A percentile compares a stretch with the other conserved stretches of the same genome.
phyloP scores from a whole-genome alignment of 2,329 filamentous ascomycete genomes.

The Purpureocillium lavendulum region DNA sequence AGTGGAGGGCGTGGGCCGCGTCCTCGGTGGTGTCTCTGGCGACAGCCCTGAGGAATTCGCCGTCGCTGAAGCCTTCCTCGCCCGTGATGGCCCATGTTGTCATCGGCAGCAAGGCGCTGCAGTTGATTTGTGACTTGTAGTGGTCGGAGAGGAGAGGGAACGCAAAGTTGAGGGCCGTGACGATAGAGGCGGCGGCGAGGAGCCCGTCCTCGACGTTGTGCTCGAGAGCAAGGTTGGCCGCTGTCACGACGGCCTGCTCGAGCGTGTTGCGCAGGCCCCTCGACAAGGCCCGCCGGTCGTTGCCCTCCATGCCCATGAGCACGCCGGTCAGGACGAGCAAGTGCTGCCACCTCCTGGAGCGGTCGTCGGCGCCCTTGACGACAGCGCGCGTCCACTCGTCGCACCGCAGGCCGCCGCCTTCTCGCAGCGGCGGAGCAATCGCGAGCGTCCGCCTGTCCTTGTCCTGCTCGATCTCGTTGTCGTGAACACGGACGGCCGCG shows the following conservation, averaged over 20 bases:
- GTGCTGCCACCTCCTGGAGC: slow-evolving; percentile 70
- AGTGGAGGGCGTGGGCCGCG: slow-evolving; percentile 42
- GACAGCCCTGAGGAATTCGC: slow-evolving; percentile 64
- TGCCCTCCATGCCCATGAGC: slow-evolving; percentile 64
- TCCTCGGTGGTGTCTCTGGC: slow-evolving; percentile 55
- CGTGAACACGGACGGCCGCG: slow-evolving; percentile 47
- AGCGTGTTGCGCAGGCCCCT: slow-evolving; percentile 56
- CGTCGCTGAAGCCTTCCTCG: slow-evolving; percentile 65
- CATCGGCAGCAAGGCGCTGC: slow-evolving; percentile 62
- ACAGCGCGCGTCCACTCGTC: slow-evolving; percentile 50
- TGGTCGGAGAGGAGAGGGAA: slow-evolving; percentile 62
- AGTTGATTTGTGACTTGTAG: slow-evolving; percentile 52
- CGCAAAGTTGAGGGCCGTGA: slow-evolving; percentile 66
- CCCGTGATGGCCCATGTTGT: slow-evolving; percentile 60
- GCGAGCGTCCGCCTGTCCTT: slow-evolving; percentile 16
- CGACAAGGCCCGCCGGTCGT: slow-evolving; percentile 56
- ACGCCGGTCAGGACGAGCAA: slow-evolving; percentile 72
- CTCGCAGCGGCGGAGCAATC: not conserved
- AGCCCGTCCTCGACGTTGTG: slow-evolving; percentile 29
- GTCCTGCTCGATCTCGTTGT: slow-evolving; percentile 32
- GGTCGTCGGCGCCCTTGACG: slow-evolving; percentile 47
- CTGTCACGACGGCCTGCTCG: slow-evolving; percentile 64
- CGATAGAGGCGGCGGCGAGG: slow-evolving; percentile 43
- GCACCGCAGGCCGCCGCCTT: slow-evolving; percentile 29
- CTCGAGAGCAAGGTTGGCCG: slow-evolving; percentile 67